Percentiles rank a stretch among this genome's conserved stretches.
These are phyloP conservation scores for Corynespora cassiicola DNA, from an alignment of 2,329 filamentous ascomycete species.

Conservation along the genomic window DNA sequence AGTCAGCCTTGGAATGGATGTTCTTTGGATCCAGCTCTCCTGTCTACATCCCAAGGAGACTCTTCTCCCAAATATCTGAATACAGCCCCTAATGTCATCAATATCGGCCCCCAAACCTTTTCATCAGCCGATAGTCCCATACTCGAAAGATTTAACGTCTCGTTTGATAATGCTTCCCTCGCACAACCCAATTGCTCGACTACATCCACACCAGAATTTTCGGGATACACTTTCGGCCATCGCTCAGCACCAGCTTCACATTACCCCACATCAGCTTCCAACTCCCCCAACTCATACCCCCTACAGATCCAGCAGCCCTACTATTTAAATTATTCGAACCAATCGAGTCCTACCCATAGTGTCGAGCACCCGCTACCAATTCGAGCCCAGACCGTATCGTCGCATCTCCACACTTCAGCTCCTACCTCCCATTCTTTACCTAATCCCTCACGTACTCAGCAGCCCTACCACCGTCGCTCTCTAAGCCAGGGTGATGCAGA, in stretches of 20 bases:
- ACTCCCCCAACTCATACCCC: slow-evolving; percentile 23
- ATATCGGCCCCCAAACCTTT: slow-evolving; percentile 9
- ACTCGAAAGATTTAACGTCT: slow-evolving; percentile 12
- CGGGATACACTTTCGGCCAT: slow-evolving; percentile 15
- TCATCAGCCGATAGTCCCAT: slow-evolving; percentile 11
- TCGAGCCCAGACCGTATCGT: slow-evolving; percentile 10
- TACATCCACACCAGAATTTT: slow-evolving; percentile 18
- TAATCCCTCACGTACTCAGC: slow-evolving; percentile 9
- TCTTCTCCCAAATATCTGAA: too few relatives aligned
- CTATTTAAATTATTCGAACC: too few relatives aligned
- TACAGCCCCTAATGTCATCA: background rate
- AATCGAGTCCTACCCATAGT: too few relatives aligned
- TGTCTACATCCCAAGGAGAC: too few relatives aligned
- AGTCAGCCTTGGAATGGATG: too few relatives aligned
- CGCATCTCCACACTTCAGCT: too few relatives aligned
- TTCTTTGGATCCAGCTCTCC: too few relatives aligned
- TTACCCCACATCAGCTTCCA: slow-evolving; percentile 19
- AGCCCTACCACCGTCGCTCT: slow-evolving; percentile 31
- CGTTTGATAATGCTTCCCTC: slow-evolving; percentile 2
- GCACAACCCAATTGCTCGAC: slow-evolving; percentile 11
- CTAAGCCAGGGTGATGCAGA: slow-evolving; percentile 32
- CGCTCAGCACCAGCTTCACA: slow-evolving; percentile 2
- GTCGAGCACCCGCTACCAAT: background rate
- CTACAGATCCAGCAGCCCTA: slow-evolving; percentile 17
- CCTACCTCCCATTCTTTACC: slow-evolving; percentile 6